Evolutionary conservation across 139 green algal genomes (phyloP).

Genomic region (Ettlia oleoabundans): DNA sequence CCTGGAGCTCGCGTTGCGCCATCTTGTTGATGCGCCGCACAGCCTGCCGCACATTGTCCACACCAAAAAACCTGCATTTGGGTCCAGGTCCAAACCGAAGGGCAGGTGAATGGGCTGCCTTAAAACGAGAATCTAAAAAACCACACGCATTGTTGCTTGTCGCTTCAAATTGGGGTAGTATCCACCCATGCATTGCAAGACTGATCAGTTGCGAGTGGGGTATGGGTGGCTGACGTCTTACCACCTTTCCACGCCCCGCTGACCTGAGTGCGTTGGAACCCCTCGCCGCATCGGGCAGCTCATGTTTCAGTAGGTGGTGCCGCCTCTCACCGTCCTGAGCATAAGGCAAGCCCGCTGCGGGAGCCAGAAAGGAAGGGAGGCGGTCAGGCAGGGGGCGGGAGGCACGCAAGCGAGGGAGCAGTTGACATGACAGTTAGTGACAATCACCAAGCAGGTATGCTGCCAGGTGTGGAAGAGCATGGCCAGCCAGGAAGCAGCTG

Average conservation of each 20-base stretch:
- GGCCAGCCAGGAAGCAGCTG: not conserved
- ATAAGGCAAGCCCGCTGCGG: conserved; percentile 12
- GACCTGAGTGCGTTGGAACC: conserved; percentile 28
- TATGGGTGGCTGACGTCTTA: too few species aligned
- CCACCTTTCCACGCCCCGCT: not conserved
- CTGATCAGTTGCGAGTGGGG: too few species aligned
- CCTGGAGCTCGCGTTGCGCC: conserved; percentile 44
- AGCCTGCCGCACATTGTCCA: conserved; percentile 34
- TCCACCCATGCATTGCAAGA: too few species aligned
- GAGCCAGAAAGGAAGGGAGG: not conserved
- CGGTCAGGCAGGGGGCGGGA: not conserved
- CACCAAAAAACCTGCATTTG: conserved; percentile 21
- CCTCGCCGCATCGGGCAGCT: conserved; percentile 4
- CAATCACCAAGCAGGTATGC: not conserved
- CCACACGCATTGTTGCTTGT: too few species aligned
- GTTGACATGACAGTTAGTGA: too few species aligned
- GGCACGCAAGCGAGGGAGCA: not conserved
- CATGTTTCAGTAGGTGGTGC: conserved; percentile 44
- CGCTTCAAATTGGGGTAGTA: too few species aligned
- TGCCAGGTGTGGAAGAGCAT: not conserved
- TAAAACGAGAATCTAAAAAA: too few species aligned
- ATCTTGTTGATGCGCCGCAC: conserved; percentile 37
- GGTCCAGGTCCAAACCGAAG: not conserved
- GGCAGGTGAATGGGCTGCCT: too few species aligned
- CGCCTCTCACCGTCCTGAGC: conserved; percentile 20